Base-by-base conservation (phyloP, 148 eudicot species). In the Diospyros kaki region DNA sequence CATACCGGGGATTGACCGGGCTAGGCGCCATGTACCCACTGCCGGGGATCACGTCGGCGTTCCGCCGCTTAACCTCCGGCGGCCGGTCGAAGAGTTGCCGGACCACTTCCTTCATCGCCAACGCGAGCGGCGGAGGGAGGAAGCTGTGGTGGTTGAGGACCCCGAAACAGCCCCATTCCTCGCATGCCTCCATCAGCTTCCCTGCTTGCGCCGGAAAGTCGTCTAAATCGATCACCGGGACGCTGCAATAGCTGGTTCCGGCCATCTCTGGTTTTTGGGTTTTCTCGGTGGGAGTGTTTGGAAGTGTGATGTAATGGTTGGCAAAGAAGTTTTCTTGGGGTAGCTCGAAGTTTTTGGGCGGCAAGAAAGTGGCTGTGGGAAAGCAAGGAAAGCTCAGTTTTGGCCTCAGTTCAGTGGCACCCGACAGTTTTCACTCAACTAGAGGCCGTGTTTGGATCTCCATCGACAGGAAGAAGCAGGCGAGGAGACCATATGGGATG, bases 151-250 rank as follows among this genome's bases (percentile, higher is more conserved):
- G 87, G 83, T 90, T 90, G 45, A 79, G 58, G 56, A 93, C 63
- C 80, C 98, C 78, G 78, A 89, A 90, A 42, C 91, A 86, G 2
- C 93, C 95, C 91, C 89, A 84, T 44, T 83, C 87, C 63, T 82
- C 84, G 66, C 90, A 80, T 10, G 86, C 91, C 73, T 77, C 72
- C 3, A 84, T 79, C 78, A 92, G 58, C 52, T 78, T 78, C 68
- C 66, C 3, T n/a, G 83, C 66, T 8, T 85, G 72, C 2, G 13
- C 28, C 13, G 87, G 76, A 13, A 80, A 70, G 38, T 82, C 80
- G 39, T 84, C 70, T n/a, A 88, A 39, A 75, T 88, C 88, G 38
- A 90, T 80, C 73, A 84, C 80, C 53, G 92, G 89, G 53, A 88
- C 73, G 52, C 28, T 28, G 28, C 28, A 28, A 28, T 28, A 0